Base-by-base conservation (phyloP, 257 asterid species). In the Przewalskia tangutica region DNA sequence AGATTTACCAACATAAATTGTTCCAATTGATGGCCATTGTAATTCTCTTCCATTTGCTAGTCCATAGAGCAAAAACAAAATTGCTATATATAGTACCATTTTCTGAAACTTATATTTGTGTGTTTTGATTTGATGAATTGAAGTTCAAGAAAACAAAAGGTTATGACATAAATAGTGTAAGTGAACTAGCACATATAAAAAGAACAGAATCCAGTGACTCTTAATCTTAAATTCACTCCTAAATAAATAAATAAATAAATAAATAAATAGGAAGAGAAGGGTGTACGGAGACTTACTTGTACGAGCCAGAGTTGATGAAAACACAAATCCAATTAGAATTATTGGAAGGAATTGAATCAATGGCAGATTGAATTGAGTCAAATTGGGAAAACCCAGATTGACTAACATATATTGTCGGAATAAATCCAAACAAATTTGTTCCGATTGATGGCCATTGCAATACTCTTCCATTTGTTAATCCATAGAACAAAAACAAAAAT, bases 281-380 rank as follows among this genome's bases (percentile, higher is more conserved):
- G 13, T 2, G 0, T 23, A n/a, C n/a, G n/a, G 17, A 32, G 12
- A 50, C 3, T 44, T 86, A 91, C 94, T 77, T 87, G 79, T 89
- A 92, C 38, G 53, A 32, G 62, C 97, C 95, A 58, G 91, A 85
- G 66, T 85, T 90, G 83, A 92, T 77, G 42, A 46, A 84, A 17
- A 92, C 86, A 42, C 84, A 81, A 53, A 85, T 55, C 95, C 95
- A 92, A 0, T 82, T 7, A 3, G 36, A 38, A 86, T 90, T 91
- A 81, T 86, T 80, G 2, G 86, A 44, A 70, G 94, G 93, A 40
- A 92, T 82, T 18, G 84, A 76, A 83, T 91, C 64, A 59, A 91
- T 86, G 11, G 95, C 95, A n/a, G 91, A 75, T 84, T 90, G 92
- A 67, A 92, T 90, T 4, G 80, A 84, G 6, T 73, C 38, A 80